phyloP scores from a whole-genome alignment of 2,329 filamentous ascomycete genomes.

The Cladosporium oxysporum region DNA sequence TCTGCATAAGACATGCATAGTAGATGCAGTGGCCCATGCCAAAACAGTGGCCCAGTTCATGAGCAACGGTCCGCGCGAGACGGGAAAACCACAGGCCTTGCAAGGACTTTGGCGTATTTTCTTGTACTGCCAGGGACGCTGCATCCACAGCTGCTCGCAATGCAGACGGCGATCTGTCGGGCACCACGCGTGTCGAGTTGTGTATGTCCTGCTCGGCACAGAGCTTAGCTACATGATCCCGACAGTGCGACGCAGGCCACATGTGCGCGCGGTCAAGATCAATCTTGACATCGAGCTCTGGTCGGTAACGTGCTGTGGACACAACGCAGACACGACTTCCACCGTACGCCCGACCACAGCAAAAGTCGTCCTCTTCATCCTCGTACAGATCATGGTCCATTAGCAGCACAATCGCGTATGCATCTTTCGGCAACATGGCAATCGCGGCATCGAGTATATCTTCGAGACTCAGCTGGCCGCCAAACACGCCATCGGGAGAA shows the following conservation, averaged over 20 bases:
- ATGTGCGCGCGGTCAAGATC: slow-evolving; percentile 54
- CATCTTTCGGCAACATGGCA: slow-evolving; percentile 56
- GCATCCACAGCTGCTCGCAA: slow-evolving; percentile 25
- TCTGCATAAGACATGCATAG: slow-evolving; percentile 66
- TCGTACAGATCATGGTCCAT: slow-evolving; percentile 66
- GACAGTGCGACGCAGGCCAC: slow-evolving; percentile 67
- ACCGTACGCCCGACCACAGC: slow-evolving; percentile 67
- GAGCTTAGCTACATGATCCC: slow-evolving; percentile 48
- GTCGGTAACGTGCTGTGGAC: slow-evolving; percentile 63
- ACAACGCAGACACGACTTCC: slow-evolving; percentile 64
- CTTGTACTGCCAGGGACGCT: neutral
- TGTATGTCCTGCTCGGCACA: slow-evolving; percentile 24
- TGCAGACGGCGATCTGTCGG: neutral
- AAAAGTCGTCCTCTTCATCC: slow-evolving; percentile 66
- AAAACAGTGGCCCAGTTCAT: slow-evolving; percentile 69
- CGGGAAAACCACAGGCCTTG: slow-evolving; percentile 58
- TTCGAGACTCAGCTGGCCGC: slow-evolving; percentile 58
- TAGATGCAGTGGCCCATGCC: slow-evolving; percentile 68
- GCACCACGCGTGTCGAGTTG: neutral
- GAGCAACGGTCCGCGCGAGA: slow-evolving; percentile 59
- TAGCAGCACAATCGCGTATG: slow-evolving; percentile 60
- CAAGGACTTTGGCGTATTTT: slow-evolving; percentile 3
- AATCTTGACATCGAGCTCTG: slow-evolving; percentile 46
- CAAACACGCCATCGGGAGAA: slow-evolving; percentile 51
- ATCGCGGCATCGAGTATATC: slow-evolving; percentile 63